Evolutionary conservation across 1,139 yeast genomes (phyloP).

Genomic region (Candida sp.): DNA sequence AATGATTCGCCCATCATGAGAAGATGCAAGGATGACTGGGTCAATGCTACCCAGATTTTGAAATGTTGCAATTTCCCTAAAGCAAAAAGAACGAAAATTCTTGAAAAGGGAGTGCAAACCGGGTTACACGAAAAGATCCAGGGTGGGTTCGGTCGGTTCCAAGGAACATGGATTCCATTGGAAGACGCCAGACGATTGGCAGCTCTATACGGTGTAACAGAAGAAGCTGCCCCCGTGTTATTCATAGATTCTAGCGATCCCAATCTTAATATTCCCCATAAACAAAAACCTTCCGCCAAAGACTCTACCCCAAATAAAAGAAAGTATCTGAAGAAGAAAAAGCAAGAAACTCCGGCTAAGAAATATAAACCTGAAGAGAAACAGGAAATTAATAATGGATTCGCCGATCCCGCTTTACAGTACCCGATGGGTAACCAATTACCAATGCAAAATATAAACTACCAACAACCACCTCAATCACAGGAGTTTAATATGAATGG

Average conservation of each 20-base stretch:
- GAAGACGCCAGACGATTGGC: conserved; percentile 54
- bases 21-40: conserved; percentile 88
- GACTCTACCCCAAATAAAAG: conserved; percentile 45
- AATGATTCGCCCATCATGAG: conserved; percentile 92
- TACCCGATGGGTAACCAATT: conserved; percentile 6
- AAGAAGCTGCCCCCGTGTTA: conserved; percentile 54
- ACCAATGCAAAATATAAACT: conserved; percentile 1
- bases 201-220: conserved; percentile 48
- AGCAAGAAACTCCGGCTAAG: conserved; percentile 35
- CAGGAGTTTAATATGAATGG: conserved; percentile 6
- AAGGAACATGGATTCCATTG: conserved; percentile 97
- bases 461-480: conserved; percentile 2
- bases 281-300: conserved; percentile 40
- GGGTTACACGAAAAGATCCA: conserved; percentile 94
- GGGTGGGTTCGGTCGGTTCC: conserved; percentile 97
- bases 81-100: conserved; percentile 86
- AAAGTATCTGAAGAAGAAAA: conserved; percentile 37
- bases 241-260: conserved; percentile 47
- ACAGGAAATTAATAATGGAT: conserved; percentile 8
- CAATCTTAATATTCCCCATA: conserved; percentile 44
- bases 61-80: conserved; percentile 95
- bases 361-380: conserved; percentile 17
- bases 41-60: conserved; percentile 95
- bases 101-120: conserved; percentile 87
- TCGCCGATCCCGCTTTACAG: conserved; percentile 3